Conservation (phyloP, 257 asterid genomes). For the Ehretia macrophylla region DNA sequence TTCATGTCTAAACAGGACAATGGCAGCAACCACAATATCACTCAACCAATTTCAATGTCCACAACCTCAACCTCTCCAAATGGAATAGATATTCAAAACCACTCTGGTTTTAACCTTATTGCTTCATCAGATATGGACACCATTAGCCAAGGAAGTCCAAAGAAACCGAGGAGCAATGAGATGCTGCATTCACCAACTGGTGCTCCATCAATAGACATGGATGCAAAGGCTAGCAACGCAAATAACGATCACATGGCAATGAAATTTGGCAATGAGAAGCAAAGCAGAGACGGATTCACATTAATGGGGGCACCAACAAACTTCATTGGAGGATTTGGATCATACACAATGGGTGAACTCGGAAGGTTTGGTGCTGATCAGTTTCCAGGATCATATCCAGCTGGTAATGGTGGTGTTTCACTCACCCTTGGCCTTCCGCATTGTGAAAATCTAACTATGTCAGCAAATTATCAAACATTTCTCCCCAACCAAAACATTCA, state of each 20-base stretch:
- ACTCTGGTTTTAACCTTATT: slow-evolving; percentile 56
- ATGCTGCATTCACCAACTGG: slow-evolving; percentile 34
- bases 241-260: slow-evolving; percentile 38
- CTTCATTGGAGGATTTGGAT: slow-evolving; percentile 85
- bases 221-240: slow-evolving; percentile 28
- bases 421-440: slow-evolving; percentile 90
- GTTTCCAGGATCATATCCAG: slow-evolving; percentile 65
- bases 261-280: slow-evolving; percentile 55
- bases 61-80: slow-evolving; percentile 38
- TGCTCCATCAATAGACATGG: slow-evolving; percentile 40
- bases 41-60: slow-evolving; percentile 29
- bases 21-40: slow-evolving; percentile 15
- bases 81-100: slow-evolving; percentile 31
- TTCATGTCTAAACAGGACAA: slow-evolving; percentile 31
- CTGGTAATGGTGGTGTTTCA: slow-evolving; percentile 59
- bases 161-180: slow-evolving; percentile 53
- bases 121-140: slow-evolving; percentile 57
- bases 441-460: slow-evolving; percentile 65
- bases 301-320: slow-evolving; percentile 75
- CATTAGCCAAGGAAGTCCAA: slow-evolving; percentile 61
- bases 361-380: slow-evolving; percentile 66
- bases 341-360: slow-evolving; percentile 67
- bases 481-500: slow-evolving; percentile 56
- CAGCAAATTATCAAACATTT: slow-evolving; percentile 58
- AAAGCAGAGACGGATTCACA: slow-evolving; percentile 54